Percentiles rank a stretch among this genome's conserved stretches.
These are phyloP conservation scores for Rubia yunnanensis DNA, from an alignment of 257 asterid species.

Conservation along the genomic window DNA sequence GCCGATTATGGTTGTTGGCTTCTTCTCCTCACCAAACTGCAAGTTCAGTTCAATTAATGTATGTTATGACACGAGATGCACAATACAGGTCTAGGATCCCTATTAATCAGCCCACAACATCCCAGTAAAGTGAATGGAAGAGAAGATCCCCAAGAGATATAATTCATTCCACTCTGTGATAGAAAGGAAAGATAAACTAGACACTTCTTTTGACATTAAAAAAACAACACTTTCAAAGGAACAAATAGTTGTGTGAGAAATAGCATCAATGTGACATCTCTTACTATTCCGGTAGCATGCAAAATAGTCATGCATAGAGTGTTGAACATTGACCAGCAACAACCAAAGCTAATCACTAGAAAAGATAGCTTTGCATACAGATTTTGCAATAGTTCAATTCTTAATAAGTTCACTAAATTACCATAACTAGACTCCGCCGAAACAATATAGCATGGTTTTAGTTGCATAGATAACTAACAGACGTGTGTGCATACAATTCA, in stretches of 20 bases:
- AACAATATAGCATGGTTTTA: not conserved
- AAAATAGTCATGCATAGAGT: not conserved
- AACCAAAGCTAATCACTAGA: not conserved
- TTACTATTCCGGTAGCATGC: not conserved
- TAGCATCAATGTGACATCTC: not conserved
- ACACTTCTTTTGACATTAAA: not conserved
- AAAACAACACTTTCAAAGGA: not conserved
- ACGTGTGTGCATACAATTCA: not conserved
- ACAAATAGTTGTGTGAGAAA: not conserved
- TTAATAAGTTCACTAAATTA: not conserved
- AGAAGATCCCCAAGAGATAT: not conserved
- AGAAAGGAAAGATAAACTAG: not conserved
- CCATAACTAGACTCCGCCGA: not conserved
- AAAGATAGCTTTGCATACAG: not conserved
- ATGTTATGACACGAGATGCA: no score
- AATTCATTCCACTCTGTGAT: not conserved
- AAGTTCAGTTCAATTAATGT: no score
- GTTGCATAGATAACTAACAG: not conserved
- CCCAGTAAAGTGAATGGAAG: not conserved
- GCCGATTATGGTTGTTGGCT: no score
- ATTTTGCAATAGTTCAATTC: not conserved
- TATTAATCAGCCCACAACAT: conserved; percentile 9
- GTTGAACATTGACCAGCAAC: not conserved
- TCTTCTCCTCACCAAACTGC: no score
- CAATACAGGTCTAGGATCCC: conserved; percentile 13